Evolutionary conservation across 352 stramenopile genomes (phyloP), one percentile per base, ranked within the genome.

Genomic region (Blastocystis sp.): DNA sequence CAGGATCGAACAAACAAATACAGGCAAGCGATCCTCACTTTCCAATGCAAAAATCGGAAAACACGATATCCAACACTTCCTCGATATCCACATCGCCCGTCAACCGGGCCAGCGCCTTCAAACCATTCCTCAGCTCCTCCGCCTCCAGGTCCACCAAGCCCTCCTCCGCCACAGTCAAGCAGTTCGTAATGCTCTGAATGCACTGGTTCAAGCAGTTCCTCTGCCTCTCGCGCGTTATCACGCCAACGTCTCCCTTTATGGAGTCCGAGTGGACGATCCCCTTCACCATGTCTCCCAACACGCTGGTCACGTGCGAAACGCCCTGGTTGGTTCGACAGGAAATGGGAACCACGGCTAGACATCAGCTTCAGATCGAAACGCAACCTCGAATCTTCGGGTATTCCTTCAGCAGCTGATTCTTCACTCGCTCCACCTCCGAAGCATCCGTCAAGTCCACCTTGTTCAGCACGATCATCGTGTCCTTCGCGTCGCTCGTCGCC

Each of bases 31-130:
- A 56, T 14, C 5, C 48, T 82, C 87, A 96, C 91, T 96, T 96
- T 77, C 93, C 93, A 59, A 96, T 96, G 89, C 93, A 96, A 91
- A 96, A 96, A 76, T 96, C 93, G 0, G 91, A 88, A 86, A 96
- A 96, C 9, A 96, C 90, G 40, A 95, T 92, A 65, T 96, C 92
- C 23, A 96, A 90, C 53, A 96, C 92, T 45, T 96, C 92, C 90
- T 96, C 93, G 28, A 96, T 92, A 61, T 96, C 93, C 59, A 96
- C 90, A 28, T 93, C 92, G 21, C 93, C 93, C 0, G 95, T 90
- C 40, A 96, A 94, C 1, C 93, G 92, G 2, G 93, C 92, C 62
- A 96, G 92, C 0, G 91, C 91, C 34, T 91, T 90, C 17, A 94
- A 92, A 9, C 92, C 92, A 60, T 90, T 92, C 45, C 93, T 92